Percentiles rank a stretch among this genome's conserved stretches.
Evolutionary conservation across 2,329 filamentous ascomycete genomes (phyloP).

Genomic region (Trichoderma sp.): DNA sequence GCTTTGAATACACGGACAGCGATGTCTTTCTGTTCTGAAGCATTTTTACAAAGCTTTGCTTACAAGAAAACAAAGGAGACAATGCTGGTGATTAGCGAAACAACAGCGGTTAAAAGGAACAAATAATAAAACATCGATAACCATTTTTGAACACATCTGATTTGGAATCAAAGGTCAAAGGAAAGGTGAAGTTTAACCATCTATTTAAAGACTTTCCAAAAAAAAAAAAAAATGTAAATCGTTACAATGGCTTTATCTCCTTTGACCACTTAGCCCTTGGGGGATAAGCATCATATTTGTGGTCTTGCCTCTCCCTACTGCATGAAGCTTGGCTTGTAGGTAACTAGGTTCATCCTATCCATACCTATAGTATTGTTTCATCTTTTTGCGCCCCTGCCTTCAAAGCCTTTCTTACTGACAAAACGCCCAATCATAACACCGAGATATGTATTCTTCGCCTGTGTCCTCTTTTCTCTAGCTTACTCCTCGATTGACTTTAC

Average conservation of each 20-base stretch:
- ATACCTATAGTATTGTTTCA: not conserved
- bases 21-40: not conserved
- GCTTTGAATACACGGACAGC: not conserved
- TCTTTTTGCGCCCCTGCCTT: slow-evolving; percentile 33
- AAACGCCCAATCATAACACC: slow-evolving; percentile 13
- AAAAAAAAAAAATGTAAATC: not conserved
- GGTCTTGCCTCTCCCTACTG: not conserved
- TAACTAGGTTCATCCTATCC: slow-evolving; percentile 8
- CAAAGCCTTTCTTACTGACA: slow-evolving; percentile 42
- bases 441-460: not conserved
- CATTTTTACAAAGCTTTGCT: not conserved
- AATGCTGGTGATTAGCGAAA: not conserved
- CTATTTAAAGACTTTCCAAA: slow-evolving; percentile 10
- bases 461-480: slow-evolving; percentile 10
- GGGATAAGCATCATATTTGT: not conserved
- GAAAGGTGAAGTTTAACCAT: not conserved
- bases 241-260: not conserved
- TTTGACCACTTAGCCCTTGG: not conserved
- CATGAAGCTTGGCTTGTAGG: not conserved
- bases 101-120: not conserved
- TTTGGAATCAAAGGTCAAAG: not conserved
- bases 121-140: not conserved
- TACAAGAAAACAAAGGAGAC: too few relatives aligned
- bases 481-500: slow-evolving; percentile 96
- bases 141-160: not conserved